Percentiles rank a stretch among this genome's conserved stretches.
These are phyloP conservation scores for Hyparrhenia diplandra DNA, from an alignment of 176 grass and related monocot species.

Conservation along the genomic window DNA sequence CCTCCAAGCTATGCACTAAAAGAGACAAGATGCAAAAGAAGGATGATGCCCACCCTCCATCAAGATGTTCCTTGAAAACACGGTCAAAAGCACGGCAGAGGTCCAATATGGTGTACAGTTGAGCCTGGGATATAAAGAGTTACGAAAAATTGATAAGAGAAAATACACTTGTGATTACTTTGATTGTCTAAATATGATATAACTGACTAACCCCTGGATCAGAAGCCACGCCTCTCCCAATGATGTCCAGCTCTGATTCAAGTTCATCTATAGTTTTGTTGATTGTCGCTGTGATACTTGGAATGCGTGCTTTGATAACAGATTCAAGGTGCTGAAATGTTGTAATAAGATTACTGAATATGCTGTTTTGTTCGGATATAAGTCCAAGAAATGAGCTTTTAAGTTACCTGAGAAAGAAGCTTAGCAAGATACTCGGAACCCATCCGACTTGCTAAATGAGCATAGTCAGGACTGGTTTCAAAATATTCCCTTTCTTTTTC, in stretches of 20 bases:
- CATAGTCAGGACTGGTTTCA: slow-evolving; percentile 67
- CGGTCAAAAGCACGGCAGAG: slow-evolving; percentile 64
- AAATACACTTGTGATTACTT: not conserved
- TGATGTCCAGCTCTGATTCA: slow-evolving; percentile 58
- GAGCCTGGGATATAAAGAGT: slow-evolving; percentile 38
- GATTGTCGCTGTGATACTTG: slow-evolving; percentile 61
- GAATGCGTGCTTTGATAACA: slow-evolving; percentile 69
- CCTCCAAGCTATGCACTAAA: not conserved
- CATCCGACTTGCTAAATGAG: slow-evolving; percentile 62
- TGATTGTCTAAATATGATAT: slow-evolving; percentile 4
- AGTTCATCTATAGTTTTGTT: slow-evolving; percentile 76
- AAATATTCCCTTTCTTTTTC: slow-evolving; percentile 74
- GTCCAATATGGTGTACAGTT: slow-evolving; percentile 71
- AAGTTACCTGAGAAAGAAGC: slow-evolving; percentile 67
- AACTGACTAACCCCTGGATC: slow-evolving; percentile 58
- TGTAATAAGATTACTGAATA: slow-evolving; percentile 1
- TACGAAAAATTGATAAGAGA: not conserved
- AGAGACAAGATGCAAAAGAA: not conserved
- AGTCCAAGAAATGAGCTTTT: not conserved
- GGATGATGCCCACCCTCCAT: slow-evolving; percentile 51
- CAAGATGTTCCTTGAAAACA: slow-evolving; percentile 81
- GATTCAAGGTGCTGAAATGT: slow-evolving; percentile 66
- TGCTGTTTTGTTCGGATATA: not conserved
- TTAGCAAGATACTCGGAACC: slow-evolving; percentile 70
- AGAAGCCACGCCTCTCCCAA: slow-evolving; percentile 56